Conservation (phyloP, 805 yeast species). For the Wickerhamomyces xylosicus region DNA sequence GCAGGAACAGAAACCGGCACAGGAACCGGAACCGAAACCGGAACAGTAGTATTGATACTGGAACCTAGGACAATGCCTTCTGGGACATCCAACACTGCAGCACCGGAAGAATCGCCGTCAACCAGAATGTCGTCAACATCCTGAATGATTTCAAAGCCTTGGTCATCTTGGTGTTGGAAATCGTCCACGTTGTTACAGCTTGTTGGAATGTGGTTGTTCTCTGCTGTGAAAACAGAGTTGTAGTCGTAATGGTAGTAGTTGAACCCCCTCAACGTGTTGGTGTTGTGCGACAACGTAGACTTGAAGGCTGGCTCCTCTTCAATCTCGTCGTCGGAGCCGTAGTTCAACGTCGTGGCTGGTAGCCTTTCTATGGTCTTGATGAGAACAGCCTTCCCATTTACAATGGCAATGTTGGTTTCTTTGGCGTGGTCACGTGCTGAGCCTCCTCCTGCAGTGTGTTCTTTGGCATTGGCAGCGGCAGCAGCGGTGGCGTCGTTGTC, state of each 20-base stretch:
- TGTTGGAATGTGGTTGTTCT: neutral
- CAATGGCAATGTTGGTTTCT: neutral
- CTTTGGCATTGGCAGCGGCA: constrained; percentile 7
- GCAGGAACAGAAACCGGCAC: constrained; percentile 1
- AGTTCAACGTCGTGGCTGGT: constrained; percentile 81
- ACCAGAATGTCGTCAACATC: neutral
- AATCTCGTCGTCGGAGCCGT: constrained; percentile 55
- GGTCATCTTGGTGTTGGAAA: constrained; percentile 11
- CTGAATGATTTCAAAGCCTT: constrained; percentile 7
- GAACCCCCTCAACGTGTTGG: constrained; percentile 61
- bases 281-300: constrained; percentile 60
- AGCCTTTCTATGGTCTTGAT: constrained; percentile 59
- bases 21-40: too few relatives aligned
- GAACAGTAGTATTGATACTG: constrained; percentile 14
- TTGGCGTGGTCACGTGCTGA: too few relatives aligned
- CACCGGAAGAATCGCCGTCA: constrained; percentile 18
- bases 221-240: constrained; percentile 55
- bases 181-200: constrained; percentile 1
- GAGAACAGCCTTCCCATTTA: neutral
- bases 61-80: constrained; percentile 20
- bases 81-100: constrained; percentile 19
- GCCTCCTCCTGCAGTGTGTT: too few relatives aligned
- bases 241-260: constrained; percentile 67
- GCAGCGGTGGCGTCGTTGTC: neutral
- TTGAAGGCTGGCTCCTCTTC: constrained; percentile 32